Conservation (phyloP, 1,139 yeast genomes). For the Komagataea norvegica region DNA sequence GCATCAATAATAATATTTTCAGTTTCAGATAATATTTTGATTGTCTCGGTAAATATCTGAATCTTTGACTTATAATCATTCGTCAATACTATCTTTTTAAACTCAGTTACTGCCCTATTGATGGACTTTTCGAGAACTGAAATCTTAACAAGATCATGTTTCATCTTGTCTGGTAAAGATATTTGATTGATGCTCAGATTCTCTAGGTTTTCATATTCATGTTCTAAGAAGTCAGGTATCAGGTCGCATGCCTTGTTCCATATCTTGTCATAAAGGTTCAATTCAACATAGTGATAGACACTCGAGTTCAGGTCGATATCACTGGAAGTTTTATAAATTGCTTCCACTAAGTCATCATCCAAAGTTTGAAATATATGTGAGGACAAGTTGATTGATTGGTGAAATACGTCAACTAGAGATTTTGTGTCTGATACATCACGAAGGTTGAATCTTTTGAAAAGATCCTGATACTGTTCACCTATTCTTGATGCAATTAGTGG, state of each 20-base stretch:
- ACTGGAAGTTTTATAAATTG: conserved; percentile 34
- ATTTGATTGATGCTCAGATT: conserved; percentile 68
- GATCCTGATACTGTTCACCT: conserved; percentile 38
- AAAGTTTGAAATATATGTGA: conserved; percentile 37
- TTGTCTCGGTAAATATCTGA: conserved; percentile 47
- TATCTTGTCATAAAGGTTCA: conserved; percentile 56
- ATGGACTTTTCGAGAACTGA: conserved; percentile 49
- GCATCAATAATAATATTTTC: conserved; percentile 54
- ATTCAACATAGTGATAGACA: conserved; percentile 67
- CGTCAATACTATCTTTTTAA: conserved; percentile 47
- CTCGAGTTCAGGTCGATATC: conserved; percentile 49
- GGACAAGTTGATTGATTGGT: conserved; percentile 35
- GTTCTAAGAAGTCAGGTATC: conserved; percentile 30
- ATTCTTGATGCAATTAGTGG: conserved; percentile 45
- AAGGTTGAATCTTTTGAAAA: conserved; percentile 36
- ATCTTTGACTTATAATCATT: conserved; percentile 53
- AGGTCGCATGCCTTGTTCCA: conserved; percentile 49
- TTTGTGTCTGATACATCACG: conserved; percentile 29
- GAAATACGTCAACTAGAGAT: conserved; percentile 33
- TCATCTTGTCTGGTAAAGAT: conserved; percentile 46
- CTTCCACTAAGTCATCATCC: conserved; percentile 28
- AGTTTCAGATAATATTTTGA: conserved; percentile 45
- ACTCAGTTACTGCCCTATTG: conserved; percentile 50
- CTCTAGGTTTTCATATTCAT: conserved; percentile 40
- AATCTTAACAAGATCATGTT: conserved; percentile 30